phyloP scores from a whole-genome alignment of 805 yeast genomes.

The Pichia membranifaciens region DNA sequence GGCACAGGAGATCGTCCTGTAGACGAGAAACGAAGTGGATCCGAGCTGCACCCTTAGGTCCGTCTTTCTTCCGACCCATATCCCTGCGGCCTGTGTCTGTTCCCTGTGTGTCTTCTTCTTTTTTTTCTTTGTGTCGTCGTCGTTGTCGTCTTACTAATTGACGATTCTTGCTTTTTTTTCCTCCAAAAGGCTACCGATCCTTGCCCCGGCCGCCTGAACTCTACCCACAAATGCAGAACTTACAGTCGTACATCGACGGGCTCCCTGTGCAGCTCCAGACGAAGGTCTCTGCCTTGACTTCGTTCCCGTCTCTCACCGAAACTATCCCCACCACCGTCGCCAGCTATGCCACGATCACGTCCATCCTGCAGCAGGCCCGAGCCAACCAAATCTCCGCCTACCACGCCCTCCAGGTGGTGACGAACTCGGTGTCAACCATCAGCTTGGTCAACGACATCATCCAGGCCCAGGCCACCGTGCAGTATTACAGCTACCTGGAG shows the following conservation, averaged over 20 bases:
- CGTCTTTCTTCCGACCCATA: neutral
- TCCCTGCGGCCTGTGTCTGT: no score
- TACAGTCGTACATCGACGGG: neutral
- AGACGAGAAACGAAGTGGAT: no score
- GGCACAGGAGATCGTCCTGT: no score
- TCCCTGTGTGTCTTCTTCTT: no score
- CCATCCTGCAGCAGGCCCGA: conserved; percentile 10
- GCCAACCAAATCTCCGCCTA: conserved; percentile 2
- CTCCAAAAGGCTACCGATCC: no score
- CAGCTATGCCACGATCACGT: conserved; percentile 15
- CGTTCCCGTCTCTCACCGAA: conserved; percentile 9
- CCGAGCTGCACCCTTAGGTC: no score
- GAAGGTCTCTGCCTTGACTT: conserved; percentile 1
- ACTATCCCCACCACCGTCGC: conserved; percentile 11
- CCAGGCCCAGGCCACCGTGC: conserved; percentile 20
- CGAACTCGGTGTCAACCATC: conserved; percentile 2
- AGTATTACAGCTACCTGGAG: conserved; percentile 21
- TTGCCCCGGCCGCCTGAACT: no score
- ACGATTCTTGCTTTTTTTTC: no score
- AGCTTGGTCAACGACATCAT: conserved; percentile 12
- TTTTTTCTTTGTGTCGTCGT: no score
- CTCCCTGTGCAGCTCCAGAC: conserved; percentile 1
- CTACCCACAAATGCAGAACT: no score
- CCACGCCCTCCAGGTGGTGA: conserved; percentile 7
- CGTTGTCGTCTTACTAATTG: no score